Evolutionary conservation across 192 early-diverging fungal species (phyloP), one percentile per base, ranked within the genome.

Genomic region (Phlyctochytrium bullatum): DNA sequence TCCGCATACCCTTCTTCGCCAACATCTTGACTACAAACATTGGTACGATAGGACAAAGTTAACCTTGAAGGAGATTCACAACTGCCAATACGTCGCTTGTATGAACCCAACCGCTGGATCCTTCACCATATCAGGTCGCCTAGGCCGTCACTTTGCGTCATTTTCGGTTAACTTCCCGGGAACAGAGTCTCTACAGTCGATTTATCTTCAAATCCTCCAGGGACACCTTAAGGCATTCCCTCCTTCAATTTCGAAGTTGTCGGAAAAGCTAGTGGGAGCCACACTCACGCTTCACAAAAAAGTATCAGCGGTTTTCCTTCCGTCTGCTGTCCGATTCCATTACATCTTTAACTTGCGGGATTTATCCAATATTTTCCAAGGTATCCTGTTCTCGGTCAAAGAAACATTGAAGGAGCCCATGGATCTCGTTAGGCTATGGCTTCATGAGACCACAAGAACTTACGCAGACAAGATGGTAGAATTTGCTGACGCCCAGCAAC

Each of bases 31-130:
- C 64, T 87, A 88, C 71, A 65, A 72, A 35, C 86, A 88, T 59
- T 88, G 86, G 86, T 88, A 88, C 47, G 86, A 88, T 61, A 65
- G 86, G 54, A 68, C 65, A 31, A 88, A 88, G 66, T 67, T 88
- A n/a, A 86, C 86, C 2, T 67, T 88, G 36, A 88, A 88, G 56
- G 86, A 88, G 67, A 88, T 88, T 54, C 84, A 87, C 76, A 88
- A 88, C 62, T 88, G 86, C 64, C 86, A 88, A 61, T 72, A 72
- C 32, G 70, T 88, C 1, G 86, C 86, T 0, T 88, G 86, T 71
- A 84, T 88, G 84, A 88, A 88, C 66, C 86, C 86, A 33, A 88
- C 84, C 1, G 86, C 84, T 29, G 86, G 86, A 29, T 83, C 81
- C 25, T 88, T 88, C 62, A 84, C 79, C 23, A 86, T 88, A 17